phyloP scores from a whole-genome alignment of 83 land plant species.

The Picea engelmannii region DNA sequence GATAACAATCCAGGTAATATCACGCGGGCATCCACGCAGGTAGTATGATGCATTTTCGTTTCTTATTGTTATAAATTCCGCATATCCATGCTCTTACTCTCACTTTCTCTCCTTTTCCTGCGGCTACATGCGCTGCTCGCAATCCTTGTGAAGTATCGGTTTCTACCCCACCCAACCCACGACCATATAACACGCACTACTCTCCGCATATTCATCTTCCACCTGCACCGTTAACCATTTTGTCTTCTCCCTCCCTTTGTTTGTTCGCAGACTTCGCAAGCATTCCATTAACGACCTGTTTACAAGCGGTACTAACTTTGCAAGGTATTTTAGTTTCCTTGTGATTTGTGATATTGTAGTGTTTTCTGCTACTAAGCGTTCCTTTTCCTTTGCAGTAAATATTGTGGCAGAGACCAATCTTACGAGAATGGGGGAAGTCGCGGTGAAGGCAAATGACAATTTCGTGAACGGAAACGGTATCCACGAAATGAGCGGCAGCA shows the following conservation, averaged over 20 bases:
- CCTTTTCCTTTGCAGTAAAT: neutral
- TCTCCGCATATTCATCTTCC: neutral
- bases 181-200: conserved; percentile 6
- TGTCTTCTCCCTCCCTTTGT: neutral
- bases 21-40: conserved; percentile 14
- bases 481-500: neutral
- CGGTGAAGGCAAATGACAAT: conserved; percentile 16
- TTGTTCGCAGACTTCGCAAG: too few relatives aligned
- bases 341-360: too few relatives aligned
- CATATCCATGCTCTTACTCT: conserved; percentile 14
- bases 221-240: neutral
- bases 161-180: neutral
- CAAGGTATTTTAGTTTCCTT: too few relatives aligned
- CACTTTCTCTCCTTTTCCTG: conserved; percentile 17
- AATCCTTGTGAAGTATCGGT: conserved; percentile 11
- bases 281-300: too few relatives aligned
- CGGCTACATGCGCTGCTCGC: neutral
- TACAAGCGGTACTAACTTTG: too few relatives aligned
- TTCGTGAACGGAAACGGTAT: conserved; percentile 7
- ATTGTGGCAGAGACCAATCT: neutral
- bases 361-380: neutral
- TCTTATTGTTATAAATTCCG: conserved; percentile 12
- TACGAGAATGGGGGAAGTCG: conserved; percentile 37
- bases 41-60: conserved; percentile 12
- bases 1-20: conserved; percentile 5